Conservation (phyloP, 2,329 filamentous ascomycete genomes). For the Hymenoscyphus salicellus region DNA sequence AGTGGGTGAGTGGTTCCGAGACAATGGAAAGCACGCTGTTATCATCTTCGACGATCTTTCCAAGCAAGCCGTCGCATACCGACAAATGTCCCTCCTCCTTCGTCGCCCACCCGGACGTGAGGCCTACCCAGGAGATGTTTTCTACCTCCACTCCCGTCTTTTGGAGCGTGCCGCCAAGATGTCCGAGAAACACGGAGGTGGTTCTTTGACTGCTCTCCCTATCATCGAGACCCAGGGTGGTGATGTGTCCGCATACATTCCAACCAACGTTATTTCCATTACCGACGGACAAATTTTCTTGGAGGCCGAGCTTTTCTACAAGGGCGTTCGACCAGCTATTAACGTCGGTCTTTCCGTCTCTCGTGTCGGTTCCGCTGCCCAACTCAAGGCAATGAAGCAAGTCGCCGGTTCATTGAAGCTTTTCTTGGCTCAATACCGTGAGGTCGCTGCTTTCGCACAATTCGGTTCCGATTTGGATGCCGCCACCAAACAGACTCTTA, state of each 20-base stretch:
- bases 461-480: conserved; percentile 99
- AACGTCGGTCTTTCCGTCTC: conserved; percentile 99
- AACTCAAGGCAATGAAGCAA: conserved; percentile 99
- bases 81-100: conserved; percentile 97
- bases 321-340: conserved; percentile 99
- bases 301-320: conserved; percentile 99
- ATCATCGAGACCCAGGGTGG: conserved; percentile 99
- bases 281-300: conserved; percentile 99
- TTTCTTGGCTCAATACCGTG: conserved; percentile 99
- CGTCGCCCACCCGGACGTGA: conserved; percentile 98
- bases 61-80: conserved; percentile 97
- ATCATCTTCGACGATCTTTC: conserved; percentile 93
- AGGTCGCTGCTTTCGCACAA: conserved; percentile 98
- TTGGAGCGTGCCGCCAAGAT: conserved; percentile 99
- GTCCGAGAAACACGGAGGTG: conserved; percentile 90
- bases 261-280: conserved; percentile 99
- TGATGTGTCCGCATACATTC: conserved; percentile 99
- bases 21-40: conserved; percentile 83
- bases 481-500: conserved; percentile 96
- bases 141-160: conserved; percentile 99
- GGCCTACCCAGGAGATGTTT: conserved; percentile 98
- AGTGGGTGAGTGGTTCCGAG: conserved; percentile 56
- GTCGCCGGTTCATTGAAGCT: conserved; percentile 99
- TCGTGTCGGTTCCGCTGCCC: conserved; percentile 98
- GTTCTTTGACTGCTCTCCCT: conserved; percentile 94